phyloP scores from a whole-genome alignment of 2,329 filamentous ascomycete species.

The Penicillium sp. region DNA sequence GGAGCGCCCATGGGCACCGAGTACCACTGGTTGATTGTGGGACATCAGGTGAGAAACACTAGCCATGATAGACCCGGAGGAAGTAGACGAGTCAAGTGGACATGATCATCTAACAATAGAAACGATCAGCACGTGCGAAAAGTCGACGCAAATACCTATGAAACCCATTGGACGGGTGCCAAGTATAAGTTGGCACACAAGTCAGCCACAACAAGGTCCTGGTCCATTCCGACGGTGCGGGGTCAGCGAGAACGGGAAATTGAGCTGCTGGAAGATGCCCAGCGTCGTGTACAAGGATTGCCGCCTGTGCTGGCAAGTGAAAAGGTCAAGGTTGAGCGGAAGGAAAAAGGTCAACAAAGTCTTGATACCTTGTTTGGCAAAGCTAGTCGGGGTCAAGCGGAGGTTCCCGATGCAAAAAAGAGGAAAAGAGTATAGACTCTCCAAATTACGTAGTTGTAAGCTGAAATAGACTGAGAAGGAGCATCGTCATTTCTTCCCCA shows the following conservation, averaged over 20 bases:
- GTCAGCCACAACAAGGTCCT: constrained; percentile 32
- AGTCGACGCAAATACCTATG: constrained; percentile 43
- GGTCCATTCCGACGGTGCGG: constrained; percentile 42
- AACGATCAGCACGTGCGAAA: constrained; percentile 39
- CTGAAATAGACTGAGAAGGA: not conserved
- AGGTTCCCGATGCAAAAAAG: constrained; percentile 15
- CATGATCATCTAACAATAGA: not conserved
- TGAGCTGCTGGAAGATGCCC: constrained; percentile 40
- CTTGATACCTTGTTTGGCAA: constrained; percentile 37
- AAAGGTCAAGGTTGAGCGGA: constrained; percentile 37
- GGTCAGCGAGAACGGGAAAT: constrained; percentile 40
- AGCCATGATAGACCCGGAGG: not conserved
- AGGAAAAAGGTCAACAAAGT: constrained; percentile 39
- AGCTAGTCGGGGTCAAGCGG: constrained; percentile 4
- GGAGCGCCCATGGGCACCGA: constrained; percentile 42
- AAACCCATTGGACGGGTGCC: constrained; percentile 38
- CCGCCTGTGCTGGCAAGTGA: constrained; percentile 39
- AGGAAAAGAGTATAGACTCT: constrained; percentile 19
- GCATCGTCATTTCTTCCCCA: not conserved
- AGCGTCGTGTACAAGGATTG: constrained; percentile 36
- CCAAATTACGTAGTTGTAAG: not conserved
- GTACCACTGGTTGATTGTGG: constrained; percentile 42
- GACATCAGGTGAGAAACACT: constrained; percentile 34
- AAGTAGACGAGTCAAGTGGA: too few species aligned
- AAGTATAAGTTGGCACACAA: constrained; percentile 46